Evolutionary conservation across 78 protist genomes (phyloP).

Genomic region (Dictyostelium intermedium): DNA sequence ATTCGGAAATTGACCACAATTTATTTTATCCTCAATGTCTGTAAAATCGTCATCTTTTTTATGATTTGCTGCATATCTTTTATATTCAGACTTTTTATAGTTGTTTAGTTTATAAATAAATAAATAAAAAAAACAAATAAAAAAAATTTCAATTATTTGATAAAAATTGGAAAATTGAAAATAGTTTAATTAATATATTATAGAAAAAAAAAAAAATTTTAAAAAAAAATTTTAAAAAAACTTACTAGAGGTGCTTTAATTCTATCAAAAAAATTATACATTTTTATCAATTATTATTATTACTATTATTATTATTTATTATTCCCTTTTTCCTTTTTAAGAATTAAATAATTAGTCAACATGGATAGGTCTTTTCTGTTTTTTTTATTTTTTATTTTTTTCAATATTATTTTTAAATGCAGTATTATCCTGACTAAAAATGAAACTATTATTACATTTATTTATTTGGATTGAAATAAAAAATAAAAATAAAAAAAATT

Average conservation of each 20-base stretch:
- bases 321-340: neutral
- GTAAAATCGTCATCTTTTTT: neutral
- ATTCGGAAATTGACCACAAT: neutral
- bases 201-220: neutral
- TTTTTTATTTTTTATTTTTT: no score
- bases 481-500: no score
- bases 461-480: neutral
- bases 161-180: neutral
- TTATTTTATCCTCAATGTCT: neutral
- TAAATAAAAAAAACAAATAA: neutral
- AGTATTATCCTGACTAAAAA: neutral
- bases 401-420: neutral
- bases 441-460: neutral
- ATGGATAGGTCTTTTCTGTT: neutral
- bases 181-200: no score
- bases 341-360: neutral
- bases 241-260: slow-evolving; percentile 71
- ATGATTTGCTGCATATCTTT: neutral
- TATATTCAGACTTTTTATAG: neutral
- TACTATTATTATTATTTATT: neutral
- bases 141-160: neutral
- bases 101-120: neutral
- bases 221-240: neutral
- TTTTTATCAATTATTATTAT: neutral
- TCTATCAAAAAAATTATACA: slow-evolving; percentile 69